Evolutionary conservation across 1,139 yeast species (phyloP), one percentile per base, ranked within the genome.

Genomic region (Lodderomyces metapsilosis): DNA sequence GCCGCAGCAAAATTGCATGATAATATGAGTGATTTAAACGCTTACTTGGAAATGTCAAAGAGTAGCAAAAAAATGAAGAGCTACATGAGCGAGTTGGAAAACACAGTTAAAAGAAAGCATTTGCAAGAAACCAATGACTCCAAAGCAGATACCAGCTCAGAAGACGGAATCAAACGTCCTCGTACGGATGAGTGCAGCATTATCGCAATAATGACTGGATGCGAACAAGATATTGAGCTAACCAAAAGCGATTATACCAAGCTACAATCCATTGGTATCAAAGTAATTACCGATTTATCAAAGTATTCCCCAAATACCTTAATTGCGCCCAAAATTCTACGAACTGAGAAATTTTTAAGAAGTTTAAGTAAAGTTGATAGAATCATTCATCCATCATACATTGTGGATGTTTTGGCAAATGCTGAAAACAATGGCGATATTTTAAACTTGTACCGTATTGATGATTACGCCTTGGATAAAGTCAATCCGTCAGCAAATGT

Each of bases 341-440:
- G 98, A 49, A 92, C 98, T 0, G 95, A 86, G 45, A 92, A 92
- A 61, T 91, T 91, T 55, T 69, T 92, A 44, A 59, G 66, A 25
- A 62, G 76, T 44, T 56, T 72, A 41, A 58, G 69, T 43, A 59
- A 56, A 41, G 74, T 64, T 1, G 48, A 54, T 11, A 54, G 59
- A 21, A 71, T 83, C 13, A 50, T 78, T 2, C 78, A 76, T 43
- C 82, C 82, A 0, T 54, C 58, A n/a, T 77, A 68, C 45, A 50
- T 78, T 17, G 53, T 57, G 11, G 78, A 74, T 35, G 65, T 78
- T 0, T 49, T 78, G 44, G 41, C 66, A 9, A 42, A 43, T 34
- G 32, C 38, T 13, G 47, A 42, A 16, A 41, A 46, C 12, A 34
- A 25, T 3, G 25, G 35, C 2, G 24, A 40, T 6, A 33, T 39